Percentiles rank a stretch among this genome's conserved stretches.
phyloP scores from a whole-genome alignment of 345 rosid genomes.

The Eucalyptus pumila region DNA sequence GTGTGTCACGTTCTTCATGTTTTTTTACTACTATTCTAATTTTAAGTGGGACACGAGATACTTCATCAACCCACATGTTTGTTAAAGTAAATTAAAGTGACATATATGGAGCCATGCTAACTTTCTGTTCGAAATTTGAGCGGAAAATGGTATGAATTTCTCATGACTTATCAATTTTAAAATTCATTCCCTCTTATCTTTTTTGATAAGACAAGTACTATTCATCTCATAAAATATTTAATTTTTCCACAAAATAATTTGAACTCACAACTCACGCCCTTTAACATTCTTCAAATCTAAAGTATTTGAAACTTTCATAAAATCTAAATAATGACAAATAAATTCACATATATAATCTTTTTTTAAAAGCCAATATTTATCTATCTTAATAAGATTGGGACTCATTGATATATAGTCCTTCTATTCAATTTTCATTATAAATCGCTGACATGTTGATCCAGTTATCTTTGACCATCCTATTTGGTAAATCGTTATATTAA shows the following conservation, averaged over 20 bases:
- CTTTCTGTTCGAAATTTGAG: not conserved
- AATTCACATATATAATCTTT: not conserved
- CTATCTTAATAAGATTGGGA: not conserved
- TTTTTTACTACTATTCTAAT: not conserved
- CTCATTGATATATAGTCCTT: not conserved
- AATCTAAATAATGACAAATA: not conserved
- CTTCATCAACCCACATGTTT: not conserved
- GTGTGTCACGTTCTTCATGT: not conserved
- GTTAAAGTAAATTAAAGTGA: not conserved
- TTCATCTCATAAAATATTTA: not conserved
- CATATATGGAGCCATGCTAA: not conserved
- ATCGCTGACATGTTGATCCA: fast-evolving
- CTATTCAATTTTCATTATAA: not conserved
- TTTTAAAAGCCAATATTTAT: not conserved
- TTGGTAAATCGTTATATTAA: not conserved
- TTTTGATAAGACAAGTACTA: not conserved
- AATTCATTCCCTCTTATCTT: not conserved
- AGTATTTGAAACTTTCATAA: not conserved
- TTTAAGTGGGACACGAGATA: not conserved
- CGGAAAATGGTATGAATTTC: not conserved
- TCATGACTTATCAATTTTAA: not conserved
- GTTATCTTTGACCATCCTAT: not conserved
- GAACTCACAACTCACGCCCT: not conserved
- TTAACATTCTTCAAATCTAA: not conserved
- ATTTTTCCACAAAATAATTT: not conserved